phyloP scores from a whole-genome alignment of 1,284 basidiomycete genomes.

The Flammula alnicola region DNA sequence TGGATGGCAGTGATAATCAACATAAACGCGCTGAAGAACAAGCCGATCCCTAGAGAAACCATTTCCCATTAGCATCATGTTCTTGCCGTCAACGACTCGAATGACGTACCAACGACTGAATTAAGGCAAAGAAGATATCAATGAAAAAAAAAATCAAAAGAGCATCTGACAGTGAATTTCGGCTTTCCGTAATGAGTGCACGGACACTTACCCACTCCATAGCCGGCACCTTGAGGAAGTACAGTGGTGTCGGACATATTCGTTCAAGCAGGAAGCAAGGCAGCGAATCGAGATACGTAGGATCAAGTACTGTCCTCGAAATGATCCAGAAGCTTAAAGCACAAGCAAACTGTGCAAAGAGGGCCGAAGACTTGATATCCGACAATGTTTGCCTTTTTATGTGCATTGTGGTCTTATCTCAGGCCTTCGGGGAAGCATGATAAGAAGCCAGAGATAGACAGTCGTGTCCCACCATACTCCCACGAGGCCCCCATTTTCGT shows the following conservation, averaged over 20 bases:
- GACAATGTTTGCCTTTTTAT: background rate
- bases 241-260: constrained; percentile 39
- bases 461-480: too few relatives aligned
- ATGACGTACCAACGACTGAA: constrained; percentile 25
- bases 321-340: background rate
- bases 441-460: constrained; percentile 12
- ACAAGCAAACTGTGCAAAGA: too few relatives aligned
- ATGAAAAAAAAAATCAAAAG: constrained; percentile 3
- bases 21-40: constrained; percentile 86
- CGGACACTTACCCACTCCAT: constrained; percentile 80
- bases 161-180: constrained; percentile 14
- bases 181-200: background rate
- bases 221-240: constrained; percentile 74
- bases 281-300: background rate
- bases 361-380: background rate
- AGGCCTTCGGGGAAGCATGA: constrained; percentile 13
- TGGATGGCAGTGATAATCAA: constrained; percentile 70
- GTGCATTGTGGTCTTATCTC: constrained; percentile 16
- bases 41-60: constrained; percentile 64
- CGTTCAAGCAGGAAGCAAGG: background rate
- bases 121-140: constrained; percentile 1
- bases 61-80: background rate
- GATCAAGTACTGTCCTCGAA: constrained; percentile 1
- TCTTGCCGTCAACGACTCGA: background rate
- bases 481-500: too few relatives aligned